Conservation (phyloP, 208 protist species). For the Leishmania gerbilli region DNA sequence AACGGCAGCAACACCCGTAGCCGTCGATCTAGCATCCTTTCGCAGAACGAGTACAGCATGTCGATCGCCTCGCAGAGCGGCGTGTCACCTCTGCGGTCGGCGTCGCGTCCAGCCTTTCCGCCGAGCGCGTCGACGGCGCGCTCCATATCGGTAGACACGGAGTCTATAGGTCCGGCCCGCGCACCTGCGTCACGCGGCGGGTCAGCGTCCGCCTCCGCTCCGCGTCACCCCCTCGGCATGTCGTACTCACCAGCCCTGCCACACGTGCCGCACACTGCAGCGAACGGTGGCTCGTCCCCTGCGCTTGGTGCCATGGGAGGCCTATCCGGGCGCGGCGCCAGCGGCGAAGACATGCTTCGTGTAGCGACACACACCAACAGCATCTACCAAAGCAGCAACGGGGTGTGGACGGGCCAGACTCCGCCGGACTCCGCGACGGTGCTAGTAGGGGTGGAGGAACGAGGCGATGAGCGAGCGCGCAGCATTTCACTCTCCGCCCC, state of each 20-base stretch:
- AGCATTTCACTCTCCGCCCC: conserved; percentile 25
- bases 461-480: conserved; percentile 13
- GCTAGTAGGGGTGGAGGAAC: conserved; percentile 4
- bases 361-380: background rate
- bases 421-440: background rate
- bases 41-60: conserved; percentile 30
- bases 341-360: conserved; percentile 7
- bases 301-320: conserved; percentile 7
- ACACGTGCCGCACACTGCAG: conserved; percentile 1
- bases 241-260: conserved; percentile 5
- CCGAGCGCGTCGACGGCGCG: conserved; percentile 21
- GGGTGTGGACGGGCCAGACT: conserved; percentile 2
- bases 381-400: conserved; percentile 14
- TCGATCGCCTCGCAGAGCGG: conserved; percentile 24
- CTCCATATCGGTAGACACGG: conserved; percentile 28
- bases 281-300: background rate
- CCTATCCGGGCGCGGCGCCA: background rate
- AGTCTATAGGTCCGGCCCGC: conserved; percentile 18
- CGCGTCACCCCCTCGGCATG: conserved; percentile 13
- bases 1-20: conserved; percentile 20
- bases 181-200: conserved; percentile 16
- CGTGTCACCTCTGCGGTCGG: conserved; percentile 28
- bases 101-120: conserved; percentile 25
- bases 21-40: conserved; percentile 31
- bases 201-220: conserved; percentile 19